Base-by-base conservation (phyloP, 2,329 filamentous ascomycete species). In the Monilinia fructigena region DNA sequence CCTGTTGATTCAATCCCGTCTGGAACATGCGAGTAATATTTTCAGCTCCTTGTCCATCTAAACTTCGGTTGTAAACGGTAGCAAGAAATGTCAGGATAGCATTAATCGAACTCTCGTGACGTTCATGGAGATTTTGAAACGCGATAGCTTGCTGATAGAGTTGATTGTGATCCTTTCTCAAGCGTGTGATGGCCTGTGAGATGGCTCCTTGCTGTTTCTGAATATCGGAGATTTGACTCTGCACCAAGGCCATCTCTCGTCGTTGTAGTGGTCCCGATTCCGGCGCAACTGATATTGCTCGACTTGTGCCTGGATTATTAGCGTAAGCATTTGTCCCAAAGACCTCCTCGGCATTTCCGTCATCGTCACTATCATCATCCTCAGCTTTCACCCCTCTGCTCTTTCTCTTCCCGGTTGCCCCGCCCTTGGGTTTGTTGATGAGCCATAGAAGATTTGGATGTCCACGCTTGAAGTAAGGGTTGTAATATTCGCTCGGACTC, bases 101-200 rank as follows among this genome's bases (percentile, higher is more conserved):
- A 75, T 97, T 98, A 78, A 99, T 98, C 0, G 94, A 97, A 76
- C 94, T 97, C 76, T 99, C 95, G 75, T 99, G 95, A n/a, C 95
- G 89, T 72, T 94, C 93, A 75, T 98, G 94, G 75, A 96, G 87
- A 67, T 87, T 90, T 77, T 98, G 93, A 76, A 97, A 97, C 67
- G 91, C 88, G 55, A 91, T 85, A 0, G 94, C 93, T 77, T 97
- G 93, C 66, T 91, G 89, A 74, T 93, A 96, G 40, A 97, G 85
- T 69, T 94, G 88, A 68, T 92, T 88, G 75, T 98, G 95, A 74
- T 97, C 93, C 68, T 90, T 86, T 65, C 92, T 89, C 67, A 98
- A 81, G 66, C 90, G 87, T 63, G 83, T 85, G 71, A 99, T 93
- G 69, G 94, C 91, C 52, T 84, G 87, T 20, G 91, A 92, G 50